Evolutionary conservation across 2,329 filamentous ascomycete species (phyloP).

Genomic region (Bipolaris zeicola): DNA sequence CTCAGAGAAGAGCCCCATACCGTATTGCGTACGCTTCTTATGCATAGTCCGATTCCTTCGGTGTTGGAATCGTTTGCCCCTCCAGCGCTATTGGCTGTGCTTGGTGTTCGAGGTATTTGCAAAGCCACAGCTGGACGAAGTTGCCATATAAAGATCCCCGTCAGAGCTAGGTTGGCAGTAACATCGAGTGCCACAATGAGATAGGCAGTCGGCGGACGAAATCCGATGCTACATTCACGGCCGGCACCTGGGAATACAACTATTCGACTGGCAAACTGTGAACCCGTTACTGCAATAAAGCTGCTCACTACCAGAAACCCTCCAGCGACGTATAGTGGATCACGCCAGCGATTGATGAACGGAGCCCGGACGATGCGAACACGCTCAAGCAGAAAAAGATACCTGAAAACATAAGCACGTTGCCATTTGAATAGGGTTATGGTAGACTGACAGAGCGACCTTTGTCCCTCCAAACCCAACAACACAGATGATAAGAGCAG

Average conservation of each 20-base stretch:
- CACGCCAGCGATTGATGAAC: constrained; percentile 33
- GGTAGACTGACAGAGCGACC: constrained; percentile 27
- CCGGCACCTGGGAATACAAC: constrained; percentile 32
- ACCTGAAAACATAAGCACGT: constrained; percentile 18
- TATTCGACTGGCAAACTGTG: constrained; percentile 33
- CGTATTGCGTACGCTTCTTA: background rate
- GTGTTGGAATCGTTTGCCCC: too few species aligned
- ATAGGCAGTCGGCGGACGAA: constrained; percentile 36
- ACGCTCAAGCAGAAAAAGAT: constrained; percentile 49
- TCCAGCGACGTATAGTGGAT: constrained; percentile 40
- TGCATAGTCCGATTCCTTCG: background rate
- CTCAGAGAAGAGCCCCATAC: constrained; percentile 5
- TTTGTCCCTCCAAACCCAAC: constrained; percentile 45
- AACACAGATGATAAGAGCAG: constrained; percentile 45
- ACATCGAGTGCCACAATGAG: constrained; percentile 43
- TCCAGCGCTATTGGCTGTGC: background rate
- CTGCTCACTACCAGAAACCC: constrained; percentile 27
- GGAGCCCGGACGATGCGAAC: constrained; percentile 43
- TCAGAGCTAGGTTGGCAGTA: constrained; percentile 42
- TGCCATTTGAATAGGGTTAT: background rate
- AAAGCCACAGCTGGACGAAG: constrained; percentile 32
- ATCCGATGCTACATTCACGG: constrained; percentile 44
- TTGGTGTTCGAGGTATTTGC: background rate
- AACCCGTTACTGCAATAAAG: constrained; percentile 27
- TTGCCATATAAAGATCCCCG: constrained; percentile 43